Percentiles rank a stretch among this genome's conserved stretches.
These are phyloP conservation scores for Exophiala mesophila DNA, from an alignment of 2,329 filamentous ascomycete genomes.

Conservation along the genomic window DNA sequence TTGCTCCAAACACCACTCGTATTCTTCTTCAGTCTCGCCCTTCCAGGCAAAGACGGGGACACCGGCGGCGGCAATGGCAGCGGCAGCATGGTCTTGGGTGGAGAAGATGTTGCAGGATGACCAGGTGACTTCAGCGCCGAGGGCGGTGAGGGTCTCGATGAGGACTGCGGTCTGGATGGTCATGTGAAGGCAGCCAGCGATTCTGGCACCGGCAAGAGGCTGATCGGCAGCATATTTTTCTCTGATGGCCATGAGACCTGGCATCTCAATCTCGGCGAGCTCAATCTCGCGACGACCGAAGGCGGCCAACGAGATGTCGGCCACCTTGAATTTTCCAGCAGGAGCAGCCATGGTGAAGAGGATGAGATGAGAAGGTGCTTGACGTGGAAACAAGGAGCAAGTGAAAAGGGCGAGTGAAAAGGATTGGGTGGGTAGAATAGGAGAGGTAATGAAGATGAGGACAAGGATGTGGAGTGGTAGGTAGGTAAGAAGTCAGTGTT, in stretches of 20 bases:
- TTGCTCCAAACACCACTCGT: constrained; percentile 99
- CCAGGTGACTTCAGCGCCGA: constrained; percentile 98
- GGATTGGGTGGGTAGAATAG: background rate
- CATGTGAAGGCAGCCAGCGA: constrained; percentile 98
- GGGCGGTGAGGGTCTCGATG: constrained; percentile 91
- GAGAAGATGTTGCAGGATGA: constrained; percentile 99
- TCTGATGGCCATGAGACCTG: constrained; percentile 93
- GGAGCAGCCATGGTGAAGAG: constrained; percentile 58
- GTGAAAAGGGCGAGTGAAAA: background rate
- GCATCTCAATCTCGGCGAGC: constrained; percentile 94
- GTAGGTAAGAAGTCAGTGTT: too few relatives aligned
- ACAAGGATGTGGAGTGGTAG: too few relatives aligned
- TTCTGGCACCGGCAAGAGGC: constrained; percentile 88
- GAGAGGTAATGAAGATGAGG: background rate
- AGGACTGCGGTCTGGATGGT: constrained; percentile 99
- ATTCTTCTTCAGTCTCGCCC: constrained; percentile 98
- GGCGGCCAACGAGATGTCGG: constrained; percentile 93
- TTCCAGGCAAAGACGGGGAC: constrained; percentile 83
- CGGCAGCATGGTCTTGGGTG: constrained; percentile 96
- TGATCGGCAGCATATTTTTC: constrained; percentile 87
- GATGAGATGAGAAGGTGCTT: background rate
- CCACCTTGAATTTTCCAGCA: constrained; percentile 95
- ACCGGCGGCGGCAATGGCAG: constrained; percentile 89
- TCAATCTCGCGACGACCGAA: constrained; percentile 99
- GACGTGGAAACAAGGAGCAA: background rate